Evolutionary conservation across 306 rosid genomes (phyloP).

Genomic region (Cucurbita maxima): DNA sequence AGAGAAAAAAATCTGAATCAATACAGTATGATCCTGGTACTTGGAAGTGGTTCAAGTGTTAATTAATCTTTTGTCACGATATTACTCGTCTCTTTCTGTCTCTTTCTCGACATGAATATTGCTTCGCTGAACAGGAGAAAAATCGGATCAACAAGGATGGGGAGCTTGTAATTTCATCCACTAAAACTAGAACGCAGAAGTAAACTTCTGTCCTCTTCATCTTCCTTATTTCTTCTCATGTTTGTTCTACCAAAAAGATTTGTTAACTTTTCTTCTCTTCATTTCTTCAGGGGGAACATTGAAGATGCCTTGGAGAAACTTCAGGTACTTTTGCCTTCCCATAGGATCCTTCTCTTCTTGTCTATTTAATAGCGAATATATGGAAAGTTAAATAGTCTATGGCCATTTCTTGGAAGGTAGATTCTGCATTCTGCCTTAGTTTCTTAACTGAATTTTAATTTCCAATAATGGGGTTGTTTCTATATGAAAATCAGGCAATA

Average conservation of each 20-base stretch:
- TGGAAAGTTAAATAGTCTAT: background rate
- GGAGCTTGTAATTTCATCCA: conserved; percentile 89
- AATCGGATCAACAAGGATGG: conserved; percentile 89
- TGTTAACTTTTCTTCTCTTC: conserved; percentile 5
- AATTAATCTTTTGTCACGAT: background rate
- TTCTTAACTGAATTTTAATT: background rate
- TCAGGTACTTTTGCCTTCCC: conserved; percentile 22
- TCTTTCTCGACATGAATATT: background rate
- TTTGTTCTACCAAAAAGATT: conserved; percentile 1
- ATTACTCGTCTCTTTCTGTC: background rate
- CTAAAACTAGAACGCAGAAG: conserved; percentile 91
- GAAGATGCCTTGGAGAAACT: conserved; percentile 52
- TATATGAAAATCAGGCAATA: conserved; percentile 39
- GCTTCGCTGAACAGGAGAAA: conserved; percentile 52
- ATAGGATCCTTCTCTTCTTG: background rate
- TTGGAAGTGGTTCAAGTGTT: background rate
- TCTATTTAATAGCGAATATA: background rate
- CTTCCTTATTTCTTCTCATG: background rate
- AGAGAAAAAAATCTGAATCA: too few relatives aligned
- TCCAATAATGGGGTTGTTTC: background rate
- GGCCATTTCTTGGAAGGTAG: background rate
- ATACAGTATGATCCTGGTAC: too few relatives aligned
- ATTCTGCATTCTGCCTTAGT: background rate
- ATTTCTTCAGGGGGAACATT: conserved; percentile 42
- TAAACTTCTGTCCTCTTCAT: conserved; percentile 23